Conservation (phyloP, 192 early-diverging fungal genomes). For the Backusella liffmaniae region DNA sequence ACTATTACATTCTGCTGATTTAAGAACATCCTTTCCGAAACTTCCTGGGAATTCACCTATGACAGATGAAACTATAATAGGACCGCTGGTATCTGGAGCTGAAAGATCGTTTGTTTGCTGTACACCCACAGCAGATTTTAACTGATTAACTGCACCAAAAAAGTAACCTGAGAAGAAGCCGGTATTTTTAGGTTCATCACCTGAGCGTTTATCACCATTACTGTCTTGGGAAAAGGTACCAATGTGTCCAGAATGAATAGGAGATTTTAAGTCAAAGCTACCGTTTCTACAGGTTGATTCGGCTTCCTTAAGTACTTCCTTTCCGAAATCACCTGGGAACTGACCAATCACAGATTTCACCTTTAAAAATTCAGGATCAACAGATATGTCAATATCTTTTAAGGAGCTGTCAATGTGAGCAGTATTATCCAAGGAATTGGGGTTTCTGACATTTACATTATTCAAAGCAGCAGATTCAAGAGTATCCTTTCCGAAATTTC, state of each 20-base stretch:
- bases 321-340: background rate
- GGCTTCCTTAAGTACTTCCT: background rate
- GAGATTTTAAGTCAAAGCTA: background rate
- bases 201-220: background rate
- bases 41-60: background rate
- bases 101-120: background rate
- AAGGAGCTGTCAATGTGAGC: background rate
- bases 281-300: background rate
- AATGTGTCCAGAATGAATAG: background rate
- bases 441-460: background rate
- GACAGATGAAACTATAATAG: background rate
- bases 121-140: background rate
- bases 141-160: background rate
- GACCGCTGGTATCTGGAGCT: background rate
- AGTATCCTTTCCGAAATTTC: background rate
- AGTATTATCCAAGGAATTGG: background rate
- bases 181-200: background rate
- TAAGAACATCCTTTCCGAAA: background rate
- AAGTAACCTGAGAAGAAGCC: background rate
- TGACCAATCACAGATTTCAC: background rate
- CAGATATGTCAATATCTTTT: background rate
- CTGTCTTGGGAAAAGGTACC: background rate
- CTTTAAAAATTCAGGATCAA: background rate
- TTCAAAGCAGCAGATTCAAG: background rate
- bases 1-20: background rate